Conservation (phyloP, 805 yeast genomes). For the Kazachstania africana region DNA sequence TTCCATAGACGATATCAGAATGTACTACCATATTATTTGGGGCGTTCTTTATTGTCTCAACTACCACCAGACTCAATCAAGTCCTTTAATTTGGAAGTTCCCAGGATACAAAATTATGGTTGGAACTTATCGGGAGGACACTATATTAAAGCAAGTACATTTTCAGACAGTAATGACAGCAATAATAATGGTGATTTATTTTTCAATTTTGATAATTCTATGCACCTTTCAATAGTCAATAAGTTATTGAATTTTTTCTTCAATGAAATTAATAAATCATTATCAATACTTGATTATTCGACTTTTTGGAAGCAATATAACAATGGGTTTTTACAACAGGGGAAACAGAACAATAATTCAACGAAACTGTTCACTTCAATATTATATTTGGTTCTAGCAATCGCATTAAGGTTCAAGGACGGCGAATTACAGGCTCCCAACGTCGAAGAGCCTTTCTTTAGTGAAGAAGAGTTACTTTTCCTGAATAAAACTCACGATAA, state of each 20-base stretch:
- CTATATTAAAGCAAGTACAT: constrained; percentile 32
- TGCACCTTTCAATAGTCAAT: constrained; percentile 21
- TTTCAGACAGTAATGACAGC: no score
- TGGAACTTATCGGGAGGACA: constrained; percentile 56
- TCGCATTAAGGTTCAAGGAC: constrained; percentile 41
- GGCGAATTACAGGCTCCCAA: no score
- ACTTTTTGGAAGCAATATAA: constrained; percentile 41
- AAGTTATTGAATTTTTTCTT: constrained; percentile 30
- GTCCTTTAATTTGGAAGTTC: constrained; percentile 29
- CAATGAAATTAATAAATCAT: constrained; percentile 40
- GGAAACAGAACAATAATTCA: constrained; percentile 19
- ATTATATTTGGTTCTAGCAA: constrained; percentile 36
- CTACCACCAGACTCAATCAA: constrained; percentile 27
- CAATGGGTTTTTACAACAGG: constrained; percentile 14
- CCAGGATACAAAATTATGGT: constrained; percentile 49
- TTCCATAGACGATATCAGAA: constrained; percentile 37
- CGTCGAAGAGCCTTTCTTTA: constrained; percentile 3
- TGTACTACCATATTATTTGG: constrained; percentile 31
- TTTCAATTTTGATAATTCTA: constrained; percentile 10
- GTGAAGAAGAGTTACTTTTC: constrained; percentile 7
- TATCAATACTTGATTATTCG: constrained; percentile 40
- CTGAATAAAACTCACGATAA: constrained; percentile 9
- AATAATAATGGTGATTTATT: constrained; percentile 4
- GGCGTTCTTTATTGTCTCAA: constrained; percentile 23
- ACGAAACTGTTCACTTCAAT: constrained; percentile 43